Percentiles rank a stretch among this genome's conserved stretches.
phyloP scores from a whole-genome alignment of 495 filamentous ascomycete genomes.

The Parathielavia appendiculata region DNA sequence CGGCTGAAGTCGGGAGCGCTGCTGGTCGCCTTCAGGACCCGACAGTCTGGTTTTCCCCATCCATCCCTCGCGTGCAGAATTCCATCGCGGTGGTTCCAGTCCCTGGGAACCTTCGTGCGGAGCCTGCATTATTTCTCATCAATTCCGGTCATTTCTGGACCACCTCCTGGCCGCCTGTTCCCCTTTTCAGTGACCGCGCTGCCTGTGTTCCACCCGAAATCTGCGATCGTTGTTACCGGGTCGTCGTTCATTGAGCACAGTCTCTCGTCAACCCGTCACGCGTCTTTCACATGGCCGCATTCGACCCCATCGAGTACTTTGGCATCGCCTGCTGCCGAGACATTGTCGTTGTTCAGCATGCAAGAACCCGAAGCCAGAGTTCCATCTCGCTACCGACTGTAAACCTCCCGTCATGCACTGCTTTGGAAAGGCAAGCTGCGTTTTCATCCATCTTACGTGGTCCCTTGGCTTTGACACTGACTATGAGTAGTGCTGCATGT shows the following conservation, averaged over 20 bases:
- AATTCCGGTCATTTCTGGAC: not conserved
- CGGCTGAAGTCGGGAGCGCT: not conserved
- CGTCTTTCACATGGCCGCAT: conserved; percentile 14
- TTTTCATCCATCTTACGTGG: not conserved
- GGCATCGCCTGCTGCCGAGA: conserved; percentile 17
- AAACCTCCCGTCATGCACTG: not conserved
- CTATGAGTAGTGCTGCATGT: not conserved
- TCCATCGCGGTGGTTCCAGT: not conserved
- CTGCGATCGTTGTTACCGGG: not conserved
- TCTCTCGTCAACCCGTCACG: not conserved
- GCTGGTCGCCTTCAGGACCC: not conserved
- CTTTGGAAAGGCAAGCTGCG: not conserved
- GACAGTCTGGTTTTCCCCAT: conserved; percentile 8
- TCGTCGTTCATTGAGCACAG: not conserved
- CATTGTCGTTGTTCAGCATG: conserved; percentile 1
- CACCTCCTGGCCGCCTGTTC: not conserved
- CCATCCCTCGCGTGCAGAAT: not conserved
- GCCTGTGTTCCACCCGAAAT: too few species aligned
- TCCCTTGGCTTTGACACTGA: too few species aligned
- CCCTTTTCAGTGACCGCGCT: too few species aligned
- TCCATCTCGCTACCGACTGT: conserved; percentile 3
- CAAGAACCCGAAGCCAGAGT: not conserved
- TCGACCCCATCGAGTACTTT: conserved; percentile 14
- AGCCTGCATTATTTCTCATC: not conserved
- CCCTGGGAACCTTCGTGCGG: not conserved